phyloP scores from a whole-genome alignment of 202 grass and related monocot species.

The Schoenoplectus triqueter region DNA sequence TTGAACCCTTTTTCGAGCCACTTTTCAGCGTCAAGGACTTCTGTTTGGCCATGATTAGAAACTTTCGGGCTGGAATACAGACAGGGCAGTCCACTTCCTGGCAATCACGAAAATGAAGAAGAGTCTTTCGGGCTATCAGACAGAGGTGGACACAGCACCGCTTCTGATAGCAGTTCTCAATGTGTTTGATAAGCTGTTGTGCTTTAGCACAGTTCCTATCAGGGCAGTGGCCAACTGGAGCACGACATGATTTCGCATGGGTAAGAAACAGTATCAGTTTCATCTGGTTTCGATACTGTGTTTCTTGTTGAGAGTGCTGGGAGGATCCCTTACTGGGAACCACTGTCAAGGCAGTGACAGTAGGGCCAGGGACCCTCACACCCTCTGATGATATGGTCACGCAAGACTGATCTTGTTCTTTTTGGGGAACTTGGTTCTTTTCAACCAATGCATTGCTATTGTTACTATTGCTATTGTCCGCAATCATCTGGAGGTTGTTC shows the following conservation, averaged over 20 bases:
- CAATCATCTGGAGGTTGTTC: slow-evolving; percentile 13
- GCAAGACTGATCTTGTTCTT: slow-evolving; percentile 69
- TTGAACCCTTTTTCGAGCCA: slow-evolving; percentile 47
- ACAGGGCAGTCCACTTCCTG: slow-evolving; percentile 69
- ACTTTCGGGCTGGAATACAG: slow-evolving; percentile 67
- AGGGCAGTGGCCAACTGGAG: slow-evolving; percentile 72
- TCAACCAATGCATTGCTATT: slow-evolving; percentile 53
- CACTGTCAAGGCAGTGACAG: slow-evolving; percentile 33
- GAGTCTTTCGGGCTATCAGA: slow-evolving; percentile 53
- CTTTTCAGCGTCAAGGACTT: slow-evolving; percentile 56
- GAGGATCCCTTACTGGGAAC: slow-evolving; percentile 42
- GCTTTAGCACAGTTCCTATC: slow-evolving; percentile 69
- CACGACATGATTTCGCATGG: slow-evolving; percentile 80
- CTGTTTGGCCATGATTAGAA: slow-evolving; percentile 52
- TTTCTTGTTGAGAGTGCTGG: slow-evolving; percentile 56
- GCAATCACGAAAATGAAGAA: slow-evolving; percentile 75
- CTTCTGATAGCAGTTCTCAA: slow-evolving; percentile 65
- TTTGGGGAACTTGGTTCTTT: slow-evolving; percentile 57
- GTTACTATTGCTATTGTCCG: slow-evolving; percentile 57
- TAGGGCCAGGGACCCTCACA: slow-evolving; percentile 50
- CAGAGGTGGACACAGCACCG: slow-evolving; percentile 66
- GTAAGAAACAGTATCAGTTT: slow-evolving; percentile 77
- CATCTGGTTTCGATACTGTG: slow-evolving; percentile 63
- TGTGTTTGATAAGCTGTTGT: slow-evolving; percentile 82
- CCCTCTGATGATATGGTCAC: slow-evolving; percentile 56